Evolutionary conservation across 2,329 filamentous ascomycete genomes (phyloP).

Genomic region (Pseudogymnoascus pannorum): DNA sequence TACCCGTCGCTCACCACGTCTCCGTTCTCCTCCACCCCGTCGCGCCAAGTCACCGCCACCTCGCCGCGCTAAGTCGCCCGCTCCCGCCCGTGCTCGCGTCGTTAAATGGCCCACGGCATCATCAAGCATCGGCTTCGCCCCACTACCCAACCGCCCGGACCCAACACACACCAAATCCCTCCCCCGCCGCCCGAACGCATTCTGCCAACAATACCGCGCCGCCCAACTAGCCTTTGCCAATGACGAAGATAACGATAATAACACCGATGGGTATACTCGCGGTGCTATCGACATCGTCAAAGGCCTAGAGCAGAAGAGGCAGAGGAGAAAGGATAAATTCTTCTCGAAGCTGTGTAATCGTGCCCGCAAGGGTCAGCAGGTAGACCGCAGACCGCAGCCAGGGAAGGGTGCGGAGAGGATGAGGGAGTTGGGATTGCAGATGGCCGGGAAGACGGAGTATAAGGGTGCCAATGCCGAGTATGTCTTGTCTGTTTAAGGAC

Average conservation of each 20-base stretch:
- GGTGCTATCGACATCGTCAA: slow-evolving; percentile 98
- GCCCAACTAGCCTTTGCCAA: slow-evolving; percentile 37
- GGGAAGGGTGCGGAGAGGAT: slow-evolving; percentile 90
- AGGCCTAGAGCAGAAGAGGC: slow-evolving; percentile 87
- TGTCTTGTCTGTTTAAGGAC: slow-evolving; percentile 60
- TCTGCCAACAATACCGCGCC: slow-evolving; percentile 42
- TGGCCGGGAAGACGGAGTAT: slow-evolving; percentile 70
- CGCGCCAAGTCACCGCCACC: slow-evolving; percentile 30
- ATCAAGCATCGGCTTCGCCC: slow-evolving; percentile 36
- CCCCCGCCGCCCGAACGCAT: slow-evolving; percentile 68
- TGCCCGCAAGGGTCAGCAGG: slow-evolving; percentile 56
- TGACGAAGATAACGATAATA: slow-evolving; percentile 27
- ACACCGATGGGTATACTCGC: slow-evolving; percentile 59
- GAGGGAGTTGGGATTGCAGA: slow-evolving; percentile 81
- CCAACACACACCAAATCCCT: slow-evolving; percentile 78
- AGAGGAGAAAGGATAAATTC: slow-evolving; percentile 87
- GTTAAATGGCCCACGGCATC: slow-evolving; percentile 42
- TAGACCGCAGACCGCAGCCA: slow-evolving; percentile 60
- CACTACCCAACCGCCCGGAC: slow-evolving; percentile 53
- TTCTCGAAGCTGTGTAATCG: slow-evolving; percentile 84
- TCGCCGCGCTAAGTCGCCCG: slow-evolving; percentile 45
- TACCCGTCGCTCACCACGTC: slow-evolving; percentile 17
- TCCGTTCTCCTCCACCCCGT: slow-evolving; percentile 30
- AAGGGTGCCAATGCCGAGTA: slow-evolving; percentile 52
- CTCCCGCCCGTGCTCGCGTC: slow-evolving; percentile 57